Conservation (phyloP, 2,329 filamentous ascomycete species). For the Penicillium sp. region DNA sequence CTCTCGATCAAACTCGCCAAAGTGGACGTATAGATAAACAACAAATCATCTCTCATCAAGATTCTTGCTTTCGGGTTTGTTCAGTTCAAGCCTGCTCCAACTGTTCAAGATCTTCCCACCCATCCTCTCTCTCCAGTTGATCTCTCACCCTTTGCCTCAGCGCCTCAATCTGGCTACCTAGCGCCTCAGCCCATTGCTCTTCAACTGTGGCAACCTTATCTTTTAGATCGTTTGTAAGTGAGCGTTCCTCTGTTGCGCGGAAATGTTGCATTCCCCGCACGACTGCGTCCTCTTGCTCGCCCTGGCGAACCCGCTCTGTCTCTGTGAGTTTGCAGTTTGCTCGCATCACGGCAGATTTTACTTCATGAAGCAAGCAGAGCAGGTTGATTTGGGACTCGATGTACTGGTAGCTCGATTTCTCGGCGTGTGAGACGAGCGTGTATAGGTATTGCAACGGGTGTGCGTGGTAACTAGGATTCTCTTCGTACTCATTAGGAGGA, state of each 20-base stretch:
- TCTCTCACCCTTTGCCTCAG: conserved; percentile 76
- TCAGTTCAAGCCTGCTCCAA: conserved; percentile 36
- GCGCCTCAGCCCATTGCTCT: conserved; percentile 84
- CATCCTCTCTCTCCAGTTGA: conserved; percentile 77
- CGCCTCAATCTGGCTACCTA: conserved; percentile 76
- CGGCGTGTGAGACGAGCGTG: conserved; percentile 80
- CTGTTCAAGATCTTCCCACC: conserved; percentile 81
- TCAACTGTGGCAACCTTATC: conserved; percentile 92
- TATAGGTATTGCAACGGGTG: conserved; percentile 92
- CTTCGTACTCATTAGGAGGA: conserved; percentile 76
- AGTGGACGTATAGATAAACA: conserved; percentile 21
- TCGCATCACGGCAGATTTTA: conserved; percentile 76
- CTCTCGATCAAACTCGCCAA: conserved; percentile 13
- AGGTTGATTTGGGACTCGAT: conserved; percentile 94
- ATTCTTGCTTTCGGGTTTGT: neutral
- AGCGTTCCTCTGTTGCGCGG: conserved; percentile 68
- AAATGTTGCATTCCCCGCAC: conserved; percentile 60
- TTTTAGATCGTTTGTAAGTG: conserved; percentile 83
- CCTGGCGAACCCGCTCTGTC: conserved; percentile 61
- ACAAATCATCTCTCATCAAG: conserved; percentile 13
- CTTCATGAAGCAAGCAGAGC: conserved; percentile 86
- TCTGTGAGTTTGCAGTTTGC: conserved; percentile 72
- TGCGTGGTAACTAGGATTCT: conserved; percentile 80
- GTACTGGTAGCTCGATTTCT: conserved; percentile 94
- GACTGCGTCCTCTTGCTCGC: conserved; percentile 48